Conservation (phyloP, 2,329 filamentous ascomycete species). For the Mycosphaerella sp. region DNA sequence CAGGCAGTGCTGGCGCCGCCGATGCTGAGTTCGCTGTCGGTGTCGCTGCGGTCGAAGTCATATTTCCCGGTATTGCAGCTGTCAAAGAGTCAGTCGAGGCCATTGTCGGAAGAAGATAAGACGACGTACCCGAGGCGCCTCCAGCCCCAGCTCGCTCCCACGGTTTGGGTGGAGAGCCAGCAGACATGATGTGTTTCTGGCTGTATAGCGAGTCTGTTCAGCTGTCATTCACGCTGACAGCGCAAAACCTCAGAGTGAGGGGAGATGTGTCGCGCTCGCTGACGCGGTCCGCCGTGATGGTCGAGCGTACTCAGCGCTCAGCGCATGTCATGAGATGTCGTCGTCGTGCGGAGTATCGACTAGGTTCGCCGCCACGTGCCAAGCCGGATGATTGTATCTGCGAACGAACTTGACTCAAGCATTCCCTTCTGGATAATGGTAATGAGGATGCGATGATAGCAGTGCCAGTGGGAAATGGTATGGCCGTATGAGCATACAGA, state of each 20-base stretch:
- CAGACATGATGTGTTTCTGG: constrained; percentile 7
- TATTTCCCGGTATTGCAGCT: constrained; percentile 42
- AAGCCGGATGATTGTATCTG: not conserved
- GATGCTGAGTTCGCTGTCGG: constrained; percentile 38
- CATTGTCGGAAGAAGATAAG: constrained; percentile 1
- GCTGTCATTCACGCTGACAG: not conserved
- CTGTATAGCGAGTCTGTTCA: not conserved
- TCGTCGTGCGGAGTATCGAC: constrained; percentile 13
- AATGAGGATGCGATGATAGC: not conserved
- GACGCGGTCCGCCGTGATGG: not conserved
- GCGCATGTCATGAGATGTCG: constrained; percentile 12
- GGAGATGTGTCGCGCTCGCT: not conserved
- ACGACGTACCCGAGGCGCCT: constrained; percentile 25
- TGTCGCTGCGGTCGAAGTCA: constrained; percentile 32
- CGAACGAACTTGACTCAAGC: not conserved
- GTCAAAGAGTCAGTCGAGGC: constrained; percentile 32
- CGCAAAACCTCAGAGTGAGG: not conserved
- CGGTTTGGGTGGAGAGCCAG: constrained; percentile 80
- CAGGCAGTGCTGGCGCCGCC: constrained; percentile 64
- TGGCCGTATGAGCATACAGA: no score
- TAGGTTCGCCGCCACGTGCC: not conserved
- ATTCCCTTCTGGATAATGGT: not conserved
- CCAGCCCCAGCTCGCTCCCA: constrained; percentile 78
- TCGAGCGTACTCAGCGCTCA: not conserved
- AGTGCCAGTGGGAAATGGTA: no score